phyloP scores from a whole-genome alignment of 495 filamentous ascomycete species.

The Neurospora sp. region DNA sequence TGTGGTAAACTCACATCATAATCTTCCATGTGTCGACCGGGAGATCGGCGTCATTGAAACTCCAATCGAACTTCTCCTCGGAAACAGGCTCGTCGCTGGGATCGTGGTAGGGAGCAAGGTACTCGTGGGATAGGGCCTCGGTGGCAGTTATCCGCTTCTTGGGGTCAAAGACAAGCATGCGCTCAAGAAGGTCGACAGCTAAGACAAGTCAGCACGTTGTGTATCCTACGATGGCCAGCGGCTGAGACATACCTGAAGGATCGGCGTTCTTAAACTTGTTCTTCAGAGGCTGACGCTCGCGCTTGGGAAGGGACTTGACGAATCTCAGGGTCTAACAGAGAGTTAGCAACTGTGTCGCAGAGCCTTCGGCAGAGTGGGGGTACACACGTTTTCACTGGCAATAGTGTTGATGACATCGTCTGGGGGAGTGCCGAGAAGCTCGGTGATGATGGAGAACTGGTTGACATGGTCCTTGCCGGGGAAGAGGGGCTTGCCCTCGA shows the following conservation, averaged over 20 bases:
- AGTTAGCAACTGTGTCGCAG: neutral
- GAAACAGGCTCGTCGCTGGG: conserved; percentile 91
- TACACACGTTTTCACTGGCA: conserved; percentile 88
- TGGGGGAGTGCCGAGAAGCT: conserved; percentile 93
- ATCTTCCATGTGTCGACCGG: conserved; percentile 99
- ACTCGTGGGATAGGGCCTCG: conserved; percentile 80
- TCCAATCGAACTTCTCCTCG: conserved; percentile 99
- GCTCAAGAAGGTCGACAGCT: conserved; percentile 91
- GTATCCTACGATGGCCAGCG: neutral
- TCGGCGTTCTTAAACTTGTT: conserved; percentile 97
- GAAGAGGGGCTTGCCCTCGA: conserved; percentile 96
- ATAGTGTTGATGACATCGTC: conserved; percentile 98
- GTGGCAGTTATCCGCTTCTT: conserved; percentile 79
- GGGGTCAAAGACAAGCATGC: conserved; percentile 96
- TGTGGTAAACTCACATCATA: conserved; percentile 71
- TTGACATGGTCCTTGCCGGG: conserved; percentile 99
- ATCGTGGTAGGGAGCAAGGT: conserved; percentile 93
- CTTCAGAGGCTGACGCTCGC: conserved; percentile 78
- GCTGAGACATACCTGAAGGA: conserved; percentile 53
- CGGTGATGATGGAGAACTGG: conserved; percentile 98
- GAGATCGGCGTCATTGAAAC: conserved; percentile 97
- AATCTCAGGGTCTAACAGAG: conserved; percentile 77
- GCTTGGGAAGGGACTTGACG: conserved; percentile 94
- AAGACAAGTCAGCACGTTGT: conserved; percentile 4
- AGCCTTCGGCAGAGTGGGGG: neutral